Conservation (phyloP, 306 rosid species). For the Datisca glomerata region DNA sequence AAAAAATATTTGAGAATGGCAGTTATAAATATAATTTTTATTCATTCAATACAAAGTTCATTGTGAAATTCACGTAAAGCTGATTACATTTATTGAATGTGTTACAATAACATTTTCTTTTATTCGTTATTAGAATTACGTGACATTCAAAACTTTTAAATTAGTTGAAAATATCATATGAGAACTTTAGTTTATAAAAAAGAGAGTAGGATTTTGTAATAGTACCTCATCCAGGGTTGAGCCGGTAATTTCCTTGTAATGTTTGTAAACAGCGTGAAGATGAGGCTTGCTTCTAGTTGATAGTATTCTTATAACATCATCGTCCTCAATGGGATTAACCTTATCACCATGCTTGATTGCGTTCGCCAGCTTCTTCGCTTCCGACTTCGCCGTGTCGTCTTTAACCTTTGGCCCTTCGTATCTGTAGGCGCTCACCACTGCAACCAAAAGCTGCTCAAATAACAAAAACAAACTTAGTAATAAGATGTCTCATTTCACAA, state of each 20-base stretch:
- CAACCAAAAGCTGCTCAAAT: constrained; percentile 60
- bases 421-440: constrained; percentile 79
- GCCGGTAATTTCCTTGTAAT: constrained; percentile 52
- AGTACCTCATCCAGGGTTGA: constrained; percentile 64
- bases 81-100: no score
- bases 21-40: no score
- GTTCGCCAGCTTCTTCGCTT: constrained; percentile 39
- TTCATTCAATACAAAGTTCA: no score
- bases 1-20: no score
- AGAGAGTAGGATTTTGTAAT: no score
- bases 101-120: not conserved
- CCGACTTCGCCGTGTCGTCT: constrained; percentile 51
- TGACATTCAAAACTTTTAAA: no score
- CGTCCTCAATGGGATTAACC: constrained; percentile 40
- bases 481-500: not conserved
- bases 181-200: no score
- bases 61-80: no score
- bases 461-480: not conserved
- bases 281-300: constrained; percentile 77
- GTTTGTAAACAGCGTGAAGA: constrained; percentile 43
- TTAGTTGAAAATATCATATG: no score
- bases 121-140: not conserved
- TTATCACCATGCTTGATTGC: constrained; percentile 40
- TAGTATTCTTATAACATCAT: constrained; percentile 56
- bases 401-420: constrained; percentile 73